Base-by-base conservation (phyloP, 345 rosid species). In the Pistacia vera region DNA sequence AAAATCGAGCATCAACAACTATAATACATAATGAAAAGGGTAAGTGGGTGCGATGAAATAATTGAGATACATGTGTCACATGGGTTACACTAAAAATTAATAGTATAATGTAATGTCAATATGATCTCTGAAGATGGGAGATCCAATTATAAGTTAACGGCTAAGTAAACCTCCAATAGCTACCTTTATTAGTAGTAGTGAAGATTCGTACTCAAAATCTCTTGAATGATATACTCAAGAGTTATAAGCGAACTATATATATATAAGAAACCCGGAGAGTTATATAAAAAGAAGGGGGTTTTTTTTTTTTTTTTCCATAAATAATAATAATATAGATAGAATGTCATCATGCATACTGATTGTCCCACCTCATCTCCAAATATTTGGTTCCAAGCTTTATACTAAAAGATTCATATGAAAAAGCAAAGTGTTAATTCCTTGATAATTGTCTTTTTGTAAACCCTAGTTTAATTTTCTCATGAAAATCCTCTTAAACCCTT, bases 321-420 rank as follows among this genome's bases (percentile, higher is more conserved):
- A 9, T 58, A 70, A 30, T 30, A 30, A 30, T 28, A 57, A 54
- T 66, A 30, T 12, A 44, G 63, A 48, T 65, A 17, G 63, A 75
- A 75, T 75, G 82, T 59, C 76, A 49, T 38, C 12, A 71, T 71
- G 73, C 25, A 62, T 13, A 63, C 68, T 12, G 2, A 49, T 58
- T 38, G 63, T 30, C 63, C 76, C 71, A 54, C 66, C 46, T 2
- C 20, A 57, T 52, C 30, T 68, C 56, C 30, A 54, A 48, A 55
- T 51, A 25, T 36, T 65, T 38, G 33, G 56, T 38, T 35, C 14
- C 65, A 35, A 61, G 11, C 62, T 8, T 46, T 16, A 25, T 25
- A 51, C 13, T 67, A 46, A 68, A 20, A 35, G 22, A 60, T 28
- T 22, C 20, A 14, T 9, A 17, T 16, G 20, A 0, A 52, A 33